Conservation (phyloP, 2,329 filamentous ascomycete species). For the Trichophyton rubrum region DNA sequence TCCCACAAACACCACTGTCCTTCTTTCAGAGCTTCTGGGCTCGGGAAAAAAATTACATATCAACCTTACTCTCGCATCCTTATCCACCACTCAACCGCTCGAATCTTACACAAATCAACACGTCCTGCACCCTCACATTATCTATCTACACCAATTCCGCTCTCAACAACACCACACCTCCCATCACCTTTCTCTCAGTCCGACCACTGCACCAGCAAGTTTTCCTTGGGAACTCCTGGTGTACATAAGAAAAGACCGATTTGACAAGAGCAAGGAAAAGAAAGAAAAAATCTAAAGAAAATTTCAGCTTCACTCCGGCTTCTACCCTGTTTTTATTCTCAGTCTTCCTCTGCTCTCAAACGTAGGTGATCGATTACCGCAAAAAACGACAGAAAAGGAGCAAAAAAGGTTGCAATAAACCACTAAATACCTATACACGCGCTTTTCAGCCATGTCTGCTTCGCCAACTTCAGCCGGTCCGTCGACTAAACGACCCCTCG, state of each 20-base stretch:
- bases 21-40: constrained; percentile 25
- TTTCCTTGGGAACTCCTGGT: constrained; percentile 80
- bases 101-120: constrained; percentile 7
- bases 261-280: constrained; percentile 40
- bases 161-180: constrained; percentile 21
- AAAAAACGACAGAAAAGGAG: constrained; percentile 8
- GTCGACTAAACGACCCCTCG: constrained; percentile 73
- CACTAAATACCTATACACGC: constrained; percentile 16
- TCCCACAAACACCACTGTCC: constrained; percentile 15
- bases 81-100: constrained; percentile 1
- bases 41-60: constrained; percentile 11
- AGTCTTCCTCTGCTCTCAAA: constrained; percentile 27
- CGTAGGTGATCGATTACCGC: constrained; percentile 23
- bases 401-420: constrained; percentile 1
- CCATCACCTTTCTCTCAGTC: constrained; percentile 26
- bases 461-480: constrained; percentile 40
- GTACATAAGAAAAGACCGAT: constrained; percentile 54
- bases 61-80: constrained; percentile 7
- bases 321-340: constrained; percentile 1
- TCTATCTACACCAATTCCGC: constrained; percentile 9
- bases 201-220: constrained; percentile 65
- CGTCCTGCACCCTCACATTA: constrained; percentile 13
- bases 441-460: constrained; percentile 54
- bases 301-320: constrained; percentile 33
- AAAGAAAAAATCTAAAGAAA: constrained; percentile 34